Conservation (phyloP, 129 eudicot species). For the Glebionis coronaria region DNA sequence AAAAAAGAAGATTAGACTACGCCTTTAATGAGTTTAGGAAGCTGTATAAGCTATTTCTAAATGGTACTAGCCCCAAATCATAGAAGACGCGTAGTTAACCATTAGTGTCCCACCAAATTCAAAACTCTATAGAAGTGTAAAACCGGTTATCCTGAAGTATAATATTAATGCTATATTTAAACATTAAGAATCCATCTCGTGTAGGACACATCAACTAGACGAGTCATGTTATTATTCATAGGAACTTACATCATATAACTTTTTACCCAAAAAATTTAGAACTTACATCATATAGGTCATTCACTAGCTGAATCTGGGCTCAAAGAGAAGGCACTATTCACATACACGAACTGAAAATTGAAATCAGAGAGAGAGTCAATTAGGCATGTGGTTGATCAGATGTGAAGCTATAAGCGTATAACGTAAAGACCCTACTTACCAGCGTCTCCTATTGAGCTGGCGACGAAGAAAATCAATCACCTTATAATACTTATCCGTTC, state of each 20-base stretch:
- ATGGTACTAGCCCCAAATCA: constrained; percentile 89
- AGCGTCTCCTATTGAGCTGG: constrained; percentile 84
- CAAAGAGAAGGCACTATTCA: constrained; percentile 93
- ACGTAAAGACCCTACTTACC: constrained; percentile 39
- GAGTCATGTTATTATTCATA: background rate
- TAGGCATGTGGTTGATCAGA: constrained; percentile 1
- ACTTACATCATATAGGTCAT: constrained; percentile 81
- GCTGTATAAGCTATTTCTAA: constrained; percentile 20
- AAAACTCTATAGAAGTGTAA: constrained; percentile 62
- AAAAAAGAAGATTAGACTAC: constrained; percentile 9
- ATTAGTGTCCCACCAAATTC: constrained; percentile 90
- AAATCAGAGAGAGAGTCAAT: background rate
- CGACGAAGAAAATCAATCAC: constrained; percentile 90
- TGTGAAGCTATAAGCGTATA: background rate
- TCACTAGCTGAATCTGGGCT: constrained; percentile 86
- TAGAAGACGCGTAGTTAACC: constrained; percentile 93
- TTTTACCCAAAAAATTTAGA: no score
- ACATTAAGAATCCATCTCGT: no score
- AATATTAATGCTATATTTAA: background rate
- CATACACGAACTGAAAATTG: constrained; percentile 69
- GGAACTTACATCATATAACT: no score
- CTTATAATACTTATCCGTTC: constrained; percentile 71
- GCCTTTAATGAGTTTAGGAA: constrained; percentile 6
- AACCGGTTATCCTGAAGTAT: constrained; percentile 16
- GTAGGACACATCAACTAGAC: constrained; percentile 10